Conservation (phyloP, 2,329 filamentous ascomycete genomes). For the Colletotrichum orbiculare region DNA sequence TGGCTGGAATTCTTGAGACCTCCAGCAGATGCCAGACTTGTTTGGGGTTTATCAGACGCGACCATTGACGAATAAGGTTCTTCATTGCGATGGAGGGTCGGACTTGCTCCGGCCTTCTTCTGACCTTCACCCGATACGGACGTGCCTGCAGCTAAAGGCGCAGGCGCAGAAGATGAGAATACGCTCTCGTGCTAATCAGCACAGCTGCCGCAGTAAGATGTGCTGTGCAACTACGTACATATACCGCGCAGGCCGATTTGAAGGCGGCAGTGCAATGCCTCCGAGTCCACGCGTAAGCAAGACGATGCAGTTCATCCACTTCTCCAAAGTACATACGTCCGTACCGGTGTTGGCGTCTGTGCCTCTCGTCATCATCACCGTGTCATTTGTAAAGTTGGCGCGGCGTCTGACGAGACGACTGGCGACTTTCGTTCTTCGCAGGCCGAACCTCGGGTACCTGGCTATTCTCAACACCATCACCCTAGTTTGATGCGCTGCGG, state of each 20-base stretch:
- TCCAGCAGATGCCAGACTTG: slow-evolving; percentile 3
- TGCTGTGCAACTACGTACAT: too few relatives aligned
- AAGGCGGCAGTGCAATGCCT: too few relatives aligned
- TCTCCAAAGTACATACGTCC: too few relatives aligned
- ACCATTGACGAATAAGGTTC: slow-evolving; percentile 4
- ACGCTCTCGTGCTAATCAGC: too few relatives aligned
- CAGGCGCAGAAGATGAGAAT: too few relatives aligned
- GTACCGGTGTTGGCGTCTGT: not conserved
- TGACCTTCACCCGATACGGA: too few relatives aligned
- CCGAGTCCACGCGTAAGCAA: too few relatives aligned
- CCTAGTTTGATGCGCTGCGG: slow-evolving; percentile 28
- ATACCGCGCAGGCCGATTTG: too few relatives aligned
- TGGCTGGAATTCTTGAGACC: slow-evolving; percentile 19
- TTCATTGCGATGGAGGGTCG: slow-evolving; percentile 24
- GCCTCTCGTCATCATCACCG: not conserved
- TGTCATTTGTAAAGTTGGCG: not conserved
- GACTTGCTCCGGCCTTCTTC: not conserved
- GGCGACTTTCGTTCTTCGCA: slow-evolving; percentile 6
- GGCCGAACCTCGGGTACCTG: slow-evolving; percentile 16
- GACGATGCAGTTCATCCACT: too few relatives aligned
- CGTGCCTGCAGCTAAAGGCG: too few relatives aligned
- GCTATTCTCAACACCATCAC: slow-evolving; percentile 1
- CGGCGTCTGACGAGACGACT: slow-evolving; percentile 3
- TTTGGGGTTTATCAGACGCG: not conserved
- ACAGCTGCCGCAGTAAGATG: too few relatives aligned